Conservation (phyloP, 768 basidiomycete genomes). For the Boletus sp. region DNA sequence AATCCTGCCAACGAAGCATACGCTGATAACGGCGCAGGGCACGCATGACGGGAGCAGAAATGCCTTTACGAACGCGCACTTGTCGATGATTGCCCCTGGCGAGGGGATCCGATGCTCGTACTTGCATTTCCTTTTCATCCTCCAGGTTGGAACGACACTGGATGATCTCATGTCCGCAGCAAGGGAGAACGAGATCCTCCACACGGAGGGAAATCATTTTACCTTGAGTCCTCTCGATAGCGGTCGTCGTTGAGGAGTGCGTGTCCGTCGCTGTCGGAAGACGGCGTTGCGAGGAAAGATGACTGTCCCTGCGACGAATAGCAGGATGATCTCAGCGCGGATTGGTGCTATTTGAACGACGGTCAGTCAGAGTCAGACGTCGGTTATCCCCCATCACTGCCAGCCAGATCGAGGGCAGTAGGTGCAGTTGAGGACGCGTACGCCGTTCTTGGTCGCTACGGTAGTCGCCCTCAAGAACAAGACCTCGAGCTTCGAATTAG, state of each 20-base stretch:
- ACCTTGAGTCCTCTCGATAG: conserved; percentile 6
- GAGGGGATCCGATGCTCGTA: conserved; percentile 1
- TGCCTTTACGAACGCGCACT: conserved; percentile 7
- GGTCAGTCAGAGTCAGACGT: background rate
- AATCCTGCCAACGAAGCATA: conserved; percentile 1
- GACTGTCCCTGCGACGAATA: background rate
- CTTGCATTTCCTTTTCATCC: conserved; percentile 3
- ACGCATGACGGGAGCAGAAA: background rate
- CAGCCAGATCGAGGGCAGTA: background rate
- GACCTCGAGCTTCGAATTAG: background rate
- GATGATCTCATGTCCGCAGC: conserved; percentile 6
- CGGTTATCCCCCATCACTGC: too few relatives aligned
- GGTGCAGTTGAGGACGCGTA: conserved; percentile 1
- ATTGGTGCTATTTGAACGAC: background rate
- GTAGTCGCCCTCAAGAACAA: background rate
- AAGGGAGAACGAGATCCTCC: conserved; percentile 4
- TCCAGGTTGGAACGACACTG: conserved; percentile 10
- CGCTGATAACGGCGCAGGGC: conserved; percentile 3
- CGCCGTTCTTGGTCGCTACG: background rate
- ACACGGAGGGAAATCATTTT: conserved; percentile 5
- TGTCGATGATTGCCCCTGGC: conserved; percentile 1
- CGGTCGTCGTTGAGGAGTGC: background rate
- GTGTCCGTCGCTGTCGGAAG: background rate
- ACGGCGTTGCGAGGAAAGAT: background rate
- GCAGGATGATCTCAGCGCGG: too few relatives aligned